phyloP scores from a whole-genome alignment of 768 basidiomycete genomes.

The Zangia roseola region DNA sequence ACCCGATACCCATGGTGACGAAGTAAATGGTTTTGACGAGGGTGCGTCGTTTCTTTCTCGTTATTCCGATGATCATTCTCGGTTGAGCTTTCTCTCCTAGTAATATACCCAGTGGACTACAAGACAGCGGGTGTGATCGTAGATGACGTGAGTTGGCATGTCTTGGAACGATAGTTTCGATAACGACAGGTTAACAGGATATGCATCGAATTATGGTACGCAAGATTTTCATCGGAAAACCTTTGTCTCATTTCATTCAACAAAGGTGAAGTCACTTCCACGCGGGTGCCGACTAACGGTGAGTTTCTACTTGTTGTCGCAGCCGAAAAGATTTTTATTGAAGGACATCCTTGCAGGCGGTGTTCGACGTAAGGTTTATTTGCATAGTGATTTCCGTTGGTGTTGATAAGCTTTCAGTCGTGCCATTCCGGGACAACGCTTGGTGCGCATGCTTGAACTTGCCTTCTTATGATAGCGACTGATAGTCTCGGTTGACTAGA shows the following conservation, averaged over 20 bases:
- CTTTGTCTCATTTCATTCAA: slow-evolving; percentile 1
- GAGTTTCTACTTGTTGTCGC: slow-evolving; percentile 5
- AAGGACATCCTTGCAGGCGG: slow-evolving; percentile 24
- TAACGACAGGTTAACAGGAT: slow-evolving; percentile 25
- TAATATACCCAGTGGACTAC: slow-evolving; percentile 90
- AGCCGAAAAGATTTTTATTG: not conserved
- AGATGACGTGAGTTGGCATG: slow-evolving; percentile 58
- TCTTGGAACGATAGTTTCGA: not conserved
- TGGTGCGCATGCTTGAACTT: slow-evolving; percentile 23
- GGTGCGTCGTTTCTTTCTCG: slow-evolving; percentile 36
- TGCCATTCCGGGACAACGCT: slow-evolving; percentile 53
- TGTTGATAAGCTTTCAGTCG: slow-evolving; percentile 27
- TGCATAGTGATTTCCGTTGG: not conserved
- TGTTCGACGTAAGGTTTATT: slow-evolving; percentile 46
- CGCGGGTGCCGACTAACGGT: slow-evolving; percentile 66
- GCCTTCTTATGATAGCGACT: not conserved
- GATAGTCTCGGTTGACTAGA: slow-evolving; percentile 11
- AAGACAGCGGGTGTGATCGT: slow-evolving; percentile 73
- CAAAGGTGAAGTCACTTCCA: slow-evolving; percentile 52
- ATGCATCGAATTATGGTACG: slow-evolving; percentile 44
- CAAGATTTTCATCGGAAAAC: not conserved
- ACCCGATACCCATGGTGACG: slow-evolving; percentile 72
- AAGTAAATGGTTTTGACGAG: slow-evolving; percentile 80
- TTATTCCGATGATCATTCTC: not conserved
- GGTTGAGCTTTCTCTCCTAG: slow-evolving; percentile 32